A percentile compares a stretch with the other conserved stretches of the same genome.
Conservation (phyloP, 2,329 filamentous ascomycete species). For the Colletotrichum eleusines region DNA sequence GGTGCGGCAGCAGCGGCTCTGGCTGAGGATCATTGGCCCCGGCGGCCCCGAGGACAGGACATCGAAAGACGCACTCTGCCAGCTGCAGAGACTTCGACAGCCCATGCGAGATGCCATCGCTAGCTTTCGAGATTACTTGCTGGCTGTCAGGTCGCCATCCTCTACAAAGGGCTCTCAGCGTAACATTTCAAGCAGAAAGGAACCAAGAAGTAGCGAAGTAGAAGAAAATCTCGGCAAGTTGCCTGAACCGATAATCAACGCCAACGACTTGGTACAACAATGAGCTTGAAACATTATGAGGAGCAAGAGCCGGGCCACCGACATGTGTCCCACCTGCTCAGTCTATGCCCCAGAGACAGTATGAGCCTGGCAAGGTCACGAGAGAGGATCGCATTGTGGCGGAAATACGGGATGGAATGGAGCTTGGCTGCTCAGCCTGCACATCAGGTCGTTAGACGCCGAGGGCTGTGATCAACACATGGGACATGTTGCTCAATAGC, state of each 20-base stretch:
- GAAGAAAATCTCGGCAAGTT: constrained; percentile 32
- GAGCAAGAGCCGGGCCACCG: constrained; percentile 62
- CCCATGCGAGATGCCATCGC: constrained; percentile 46
- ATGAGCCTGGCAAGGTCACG: constrained; percentile 43
- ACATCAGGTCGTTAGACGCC: constrained; percentile 56
- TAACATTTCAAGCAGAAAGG: constrained; percentile 32
- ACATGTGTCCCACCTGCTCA: constrained; percentile 64
- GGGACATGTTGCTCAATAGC: constrained; percentile 30
- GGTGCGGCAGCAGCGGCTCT: constrained; percentile 28
- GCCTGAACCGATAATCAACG: constrained; percentile 42
- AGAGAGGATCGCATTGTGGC: constrained; percentile 51
- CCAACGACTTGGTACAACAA: constrained; percentile 55
- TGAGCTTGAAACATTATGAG: constrained; percentile 57
- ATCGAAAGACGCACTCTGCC: too few species aligned
- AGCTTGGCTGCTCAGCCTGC: constrained; percentile 60
- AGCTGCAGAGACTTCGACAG: too few species aligned
- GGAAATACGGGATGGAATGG: constrained; percentile 64
- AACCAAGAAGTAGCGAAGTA: constrained; percentile 23
- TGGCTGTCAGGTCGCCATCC: constrained; percentile 43
- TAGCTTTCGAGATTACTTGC: constrained; percentile 45
- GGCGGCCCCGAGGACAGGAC: too few species aligned
- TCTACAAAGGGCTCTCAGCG: constrained; percentile 26
- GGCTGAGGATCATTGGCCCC: constrained; percentile 16
- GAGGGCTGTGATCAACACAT: constrained; percentile 45
- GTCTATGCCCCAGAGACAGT: constrained; percentile 56